Evolutionary conservation across 192 early-diverging fungal genomes (phyloP), one percentile per base, ranked within the genome.

Genomic region (Coemansia sp.): DNA sequence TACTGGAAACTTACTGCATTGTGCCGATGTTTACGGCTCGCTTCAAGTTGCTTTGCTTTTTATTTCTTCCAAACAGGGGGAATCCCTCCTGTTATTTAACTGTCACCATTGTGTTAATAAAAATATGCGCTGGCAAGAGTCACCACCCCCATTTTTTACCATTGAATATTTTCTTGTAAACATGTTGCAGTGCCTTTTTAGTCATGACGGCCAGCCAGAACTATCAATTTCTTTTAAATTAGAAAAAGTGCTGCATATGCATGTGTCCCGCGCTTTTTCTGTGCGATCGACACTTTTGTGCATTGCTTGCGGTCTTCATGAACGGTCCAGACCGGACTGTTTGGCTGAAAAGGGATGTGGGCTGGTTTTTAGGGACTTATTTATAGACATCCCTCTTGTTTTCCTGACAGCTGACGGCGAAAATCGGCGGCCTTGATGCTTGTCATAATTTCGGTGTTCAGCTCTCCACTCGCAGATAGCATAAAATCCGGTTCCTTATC

Each of bases 281-380:
- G 27, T 29, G 53, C 53, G 53, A 55, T 55, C 53, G 53, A 55
- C 53, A 55, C 7, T 14, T 17, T 19, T 17, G 50, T 19, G 50
- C 23, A 24, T 23, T 22, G 19, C 22, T 29, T 29, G 53, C n/a
- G 53, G 53, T 55, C n/a, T 54, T 22, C 53, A 29, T 25, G 27
- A 25, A 25, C 27, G 53, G 53, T 55, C 53, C 29, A 29, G 53
- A 55, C 53, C 53, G 53, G 29, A n/a, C 23, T 52, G 50, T 27
- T 12, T 11, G n/a, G 29, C 5, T 5, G 12, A 8, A 55, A 52
- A 52, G 23, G 17, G 19, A 52, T 4, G 23, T 14, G 14, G 52
- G 52, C 53, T 12, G 24, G 53, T 54, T 55, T 43, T 15, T 43
- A 15, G 41, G 41, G 41, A 43, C 41, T 25, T 55, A 55, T 55